Base-by-base conservation (phyloP, 495 filamentous ascomycete genomes). In the Amorphotheca resinae region DNA sequence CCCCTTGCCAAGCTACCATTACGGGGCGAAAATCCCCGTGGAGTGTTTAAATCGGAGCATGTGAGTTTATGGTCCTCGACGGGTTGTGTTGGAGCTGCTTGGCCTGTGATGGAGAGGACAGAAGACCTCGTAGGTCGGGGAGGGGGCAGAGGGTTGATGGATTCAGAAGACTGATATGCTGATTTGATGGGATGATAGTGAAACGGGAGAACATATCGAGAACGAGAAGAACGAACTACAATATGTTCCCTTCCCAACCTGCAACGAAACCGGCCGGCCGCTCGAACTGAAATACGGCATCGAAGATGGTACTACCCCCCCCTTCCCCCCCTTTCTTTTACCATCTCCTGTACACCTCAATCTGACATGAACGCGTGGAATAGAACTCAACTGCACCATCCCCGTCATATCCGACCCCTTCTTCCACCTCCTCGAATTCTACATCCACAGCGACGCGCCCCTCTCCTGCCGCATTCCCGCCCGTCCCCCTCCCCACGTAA, bases 381-480 rank as follows among this genome's bases (percentile, higher is more conserved):
- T 70, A 66, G 84, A 88, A 50, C 66, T 93, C 51, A 93, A 87
- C 64, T 98, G 91, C 69, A 98, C 91, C 37, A 82, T 96, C 60
- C 65, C 78, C 55, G 72, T 82, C 55, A 73, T 95, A 55, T 67
- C 77, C 55, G 91, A 98, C 63, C 74, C 80, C 15, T 79, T 94
- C 69, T 98, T 91, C 73, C 91, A 98, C 64, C 80, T 96, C 33
- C 77, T 95, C 60, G 91, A 98, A 65, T 95, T 95, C 73, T 96
- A 95, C 74, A 80, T 96, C 54, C 91, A 96, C 69, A 86, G 81
- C 66, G 91, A 98, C 60, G 86, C 84, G 9, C 91, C 91, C 22
- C 72, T 98, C 34, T 80, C 86, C 36, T 98, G 91, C 64, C 88
- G 91, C 45, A 74, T 96, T 1, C 88, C 89, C 31, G 78, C 85